Evolutionary conservation across 2,329 filamentous ascomycete genomes (phyloP).

Genomic region (Alternaria infectoria): DNA sequence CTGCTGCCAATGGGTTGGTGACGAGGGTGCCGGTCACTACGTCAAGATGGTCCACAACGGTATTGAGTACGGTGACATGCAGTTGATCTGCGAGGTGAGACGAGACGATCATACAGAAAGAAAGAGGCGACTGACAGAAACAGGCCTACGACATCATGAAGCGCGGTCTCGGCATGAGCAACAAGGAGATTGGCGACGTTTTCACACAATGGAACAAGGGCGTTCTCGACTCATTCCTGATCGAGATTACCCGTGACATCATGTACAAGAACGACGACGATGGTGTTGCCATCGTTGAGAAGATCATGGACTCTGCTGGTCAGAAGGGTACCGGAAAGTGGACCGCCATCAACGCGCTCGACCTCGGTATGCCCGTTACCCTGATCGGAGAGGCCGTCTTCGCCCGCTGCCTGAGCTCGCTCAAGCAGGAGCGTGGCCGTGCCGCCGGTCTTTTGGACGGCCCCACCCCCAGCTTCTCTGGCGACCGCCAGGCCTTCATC

Average conservation of each 20-base stretch:
- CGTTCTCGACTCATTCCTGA: slow-evolving; percentile 95
- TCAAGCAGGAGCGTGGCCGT: slow-evolving; percentile 90
- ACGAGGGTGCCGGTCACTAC: slow-evolving; percentile 99
- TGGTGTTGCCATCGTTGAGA: slow-evolving; percentile 88
- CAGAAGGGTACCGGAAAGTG: slow-evolving; percentile 99
- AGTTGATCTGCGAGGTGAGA: slow-evolving; percentile 95
- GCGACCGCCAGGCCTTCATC: slow-evolving; percentile 91
- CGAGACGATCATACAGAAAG: background rate
- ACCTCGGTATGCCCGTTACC: slow-evolving; percentile 98
- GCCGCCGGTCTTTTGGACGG: slow-evolving; percentile 81
- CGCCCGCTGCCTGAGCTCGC: slow-evolving; percentile 87
- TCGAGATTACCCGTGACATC: slow-evolving; percentile 98
- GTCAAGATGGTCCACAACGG: slow-evolving; percentile 99
- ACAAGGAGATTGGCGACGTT: slow-evolving; percentile 96
- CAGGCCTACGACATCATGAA: slow-evolving; percentile 99
- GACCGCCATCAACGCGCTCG: slow-evolving; percentile 98
- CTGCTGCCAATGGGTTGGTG: slow-evolving; percentile 99
- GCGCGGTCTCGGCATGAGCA: slow-evolving; percentile 85
- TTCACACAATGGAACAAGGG: slow-evolving; percentile 98
- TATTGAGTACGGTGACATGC: slow-evolving; percentile 99
- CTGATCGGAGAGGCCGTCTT: slow-evolving; percentile 98
- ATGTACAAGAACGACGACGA: slow-evolving; percentile 98
- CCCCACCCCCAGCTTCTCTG: slow-evolving; percentile 79
- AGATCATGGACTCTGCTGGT: slow-evolving; percentile 97
- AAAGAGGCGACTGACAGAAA: slow-evolving; percentile 17